Percentiles rank a stretch among this genome's conserved stretches.
Evolutionary conservation across 495 filamentous ascomycete species (phyloP).

Genomic region (Penicillium bialowiezense): DNA sequence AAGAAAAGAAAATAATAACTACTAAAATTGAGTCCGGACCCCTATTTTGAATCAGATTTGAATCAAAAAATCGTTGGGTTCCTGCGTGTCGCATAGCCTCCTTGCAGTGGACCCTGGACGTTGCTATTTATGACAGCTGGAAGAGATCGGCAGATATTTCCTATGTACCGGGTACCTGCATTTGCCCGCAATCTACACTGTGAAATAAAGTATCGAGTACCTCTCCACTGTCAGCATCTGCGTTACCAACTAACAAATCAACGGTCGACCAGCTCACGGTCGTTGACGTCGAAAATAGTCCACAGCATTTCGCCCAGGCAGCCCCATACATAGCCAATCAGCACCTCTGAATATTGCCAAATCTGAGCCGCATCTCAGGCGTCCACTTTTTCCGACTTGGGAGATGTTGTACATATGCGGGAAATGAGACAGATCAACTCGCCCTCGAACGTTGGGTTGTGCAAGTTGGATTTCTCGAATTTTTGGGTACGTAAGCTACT

Average conservation of each 20-base stretch:
- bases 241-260: constrained; percentile 1
- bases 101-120: constrained; percentile 6
- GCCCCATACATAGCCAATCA: too few species aligned
- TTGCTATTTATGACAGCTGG: constrained; percentile 7
- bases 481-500: too few species aligned
- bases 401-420: too few species aligned
- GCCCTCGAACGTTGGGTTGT: too few species aligned
- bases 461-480: too few species aligned
- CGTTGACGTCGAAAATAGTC: too few species aligned
- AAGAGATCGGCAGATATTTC: constrained; percentile 4
- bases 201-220: constrained; percentile 5
- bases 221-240: constrained; percentile 10
- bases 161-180: constrained; percentile 12
- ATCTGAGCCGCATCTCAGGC: neutral
- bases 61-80: neutral
- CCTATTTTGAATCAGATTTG: neutral
- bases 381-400: too few species aligned
- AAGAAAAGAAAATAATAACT: neutral
- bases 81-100: neutral
- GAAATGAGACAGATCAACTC: too few species aligned
- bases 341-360: neutral
- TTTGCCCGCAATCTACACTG: neutral
- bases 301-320: too few species aligned
- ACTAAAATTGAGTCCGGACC: neutral
- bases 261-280: too few species aligned